Evolutionary conservation across 1,284 basidiomycete species (phyloP).

Genomic region (Neonothopanus nambi): DNA sequence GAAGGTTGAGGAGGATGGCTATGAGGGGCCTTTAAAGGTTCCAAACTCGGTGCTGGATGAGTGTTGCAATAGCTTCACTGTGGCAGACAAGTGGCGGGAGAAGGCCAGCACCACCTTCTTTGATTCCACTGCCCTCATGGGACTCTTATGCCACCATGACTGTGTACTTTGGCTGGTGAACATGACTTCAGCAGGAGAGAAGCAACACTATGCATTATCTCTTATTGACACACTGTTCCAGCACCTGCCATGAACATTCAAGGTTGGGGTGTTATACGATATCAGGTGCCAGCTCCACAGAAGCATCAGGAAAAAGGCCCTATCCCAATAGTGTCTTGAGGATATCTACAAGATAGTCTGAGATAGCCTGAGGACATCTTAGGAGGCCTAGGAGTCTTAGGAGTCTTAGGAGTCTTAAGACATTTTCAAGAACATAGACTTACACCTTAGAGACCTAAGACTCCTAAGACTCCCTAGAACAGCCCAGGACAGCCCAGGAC

Average conservation of each 20-base stretch:
- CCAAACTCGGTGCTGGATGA: conserved; percentile 28
- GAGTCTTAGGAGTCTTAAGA: too few species aligned
- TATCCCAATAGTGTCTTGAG: too few species aligned
- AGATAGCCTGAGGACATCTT: too few species aligned
- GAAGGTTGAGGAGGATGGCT: not conserved
- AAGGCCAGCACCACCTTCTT: conserved; percentile 20
- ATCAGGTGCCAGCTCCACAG: conserved; percentile 26
- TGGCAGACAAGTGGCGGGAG: conserved; percentile 29
- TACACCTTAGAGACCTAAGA: too few species aligned
- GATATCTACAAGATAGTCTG: too few species aligned
- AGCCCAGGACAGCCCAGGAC: too few species aligned
- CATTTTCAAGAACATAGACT: too few species aligned
- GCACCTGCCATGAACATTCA: conserved; percentile 24
- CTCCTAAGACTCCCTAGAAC: too few species aligned
- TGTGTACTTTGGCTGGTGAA: conserved; percentile 29
- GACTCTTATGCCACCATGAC: conserved; percentile 33
- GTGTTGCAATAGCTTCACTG: conserved; percentile 33
- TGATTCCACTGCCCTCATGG: conserved; percentile 25
- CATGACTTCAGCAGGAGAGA: conserved; percentile 31
- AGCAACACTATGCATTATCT: conserved; percentile 28
- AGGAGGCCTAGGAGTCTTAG: too few species aligned
- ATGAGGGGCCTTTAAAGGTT: conserved; percentile 17
- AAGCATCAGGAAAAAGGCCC: too few species aligned
- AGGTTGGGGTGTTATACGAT: conserved; percentile 30
- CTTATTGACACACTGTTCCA: conserved; percentile 26